These are phyloP conservation scores for Septoria petroselini DNA, from an alignment of 2,329 filamentous ascomycete genomes.

Conservation along the genomic window DNA sequence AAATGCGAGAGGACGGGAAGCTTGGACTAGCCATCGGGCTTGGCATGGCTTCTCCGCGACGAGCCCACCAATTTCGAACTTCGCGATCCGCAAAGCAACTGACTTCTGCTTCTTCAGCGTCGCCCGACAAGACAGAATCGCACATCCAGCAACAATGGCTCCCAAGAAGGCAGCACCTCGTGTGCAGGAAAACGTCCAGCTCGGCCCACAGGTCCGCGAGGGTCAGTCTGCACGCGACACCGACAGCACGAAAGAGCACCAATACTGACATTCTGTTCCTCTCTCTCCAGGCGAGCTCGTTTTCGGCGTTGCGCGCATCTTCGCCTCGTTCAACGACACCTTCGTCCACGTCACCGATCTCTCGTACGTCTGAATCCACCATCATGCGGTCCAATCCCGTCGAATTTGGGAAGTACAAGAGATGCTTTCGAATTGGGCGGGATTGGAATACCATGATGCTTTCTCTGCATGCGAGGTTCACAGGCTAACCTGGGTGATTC, in stretches of 20 bases:
- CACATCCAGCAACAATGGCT: slow-evolving; percentile 64
- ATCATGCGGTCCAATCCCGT: neutral
- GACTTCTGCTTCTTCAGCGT: slow-evolving; percentile 19
- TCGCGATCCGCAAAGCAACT: neutral
- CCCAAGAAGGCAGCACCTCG: slow-evolving; percentile 86
- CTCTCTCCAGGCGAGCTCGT: slow-evolving; percentile 82
- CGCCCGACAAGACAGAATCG: slow-evolving; percentile 29
- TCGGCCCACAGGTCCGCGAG: slow-evolving; percentile 95
- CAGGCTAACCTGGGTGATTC: slow-evolving; percentile 68
- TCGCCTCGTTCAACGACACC: slow-evolving; percentile 69
- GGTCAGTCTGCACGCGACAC: slow-evolving; percentile 55
- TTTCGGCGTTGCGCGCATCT: slow-evolving; percentile 97
- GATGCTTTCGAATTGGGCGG: slow-evolving; percentile 10
- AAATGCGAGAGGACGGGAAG: slow-evolving; percentile 1
- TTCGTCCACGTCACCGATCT: slow-evolving; percentile 99
- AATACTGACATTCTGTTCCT: no score
- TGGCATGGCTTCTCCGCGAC: slow-evolving; percentile 17
- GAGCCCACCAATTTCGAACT: slow-evolving; percentile 14
- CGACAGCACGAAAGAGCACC: slow-evolving; percentile 17
- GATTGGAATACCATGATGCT: slow-evolving; percentile 29
- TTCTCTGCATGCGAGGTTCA: slow-evolving; percentile 35
- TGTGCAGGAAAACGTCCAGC: slow-evolving; percentile 93
- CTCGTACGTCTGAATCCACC: slow-evolving; percentile 42
- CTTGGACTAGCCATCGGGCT: slow-evolving; percentile 13
- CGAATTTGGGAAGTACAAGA: slow-evolving; percentile 9